Percentiles rank a stretch among this genome's conserved stretches.
Evolutionary conservation across 495 filamentous ascomycete species (phyloP).

Genomic region (Evansstolkia leycettana): DNA sequence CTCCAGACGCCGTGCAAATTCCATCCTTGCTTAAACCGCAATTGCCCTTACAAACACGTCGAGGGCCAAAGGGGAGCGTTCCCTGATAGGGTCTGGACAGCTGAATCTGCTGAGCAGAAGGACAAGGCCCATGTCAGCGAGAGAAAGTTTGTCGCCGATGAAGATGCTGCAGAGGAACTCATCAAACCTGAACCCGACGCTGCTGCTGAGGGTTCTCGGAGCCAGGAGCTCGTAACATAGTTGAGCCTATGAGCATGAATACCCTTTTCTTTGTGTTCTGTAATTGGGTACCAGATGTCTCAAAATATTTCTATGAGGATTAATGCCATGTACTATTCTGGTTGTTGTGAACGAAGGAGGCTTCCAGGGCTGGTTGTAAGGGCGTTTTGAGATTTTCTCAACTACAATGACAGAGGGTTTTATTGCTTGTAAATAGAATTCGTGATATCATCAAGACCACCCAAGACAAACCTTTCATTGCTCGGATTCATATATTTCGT

Average conservation of each 20-base stretch:
- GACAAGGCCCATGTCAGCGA: slow-evolving; percentile 66
- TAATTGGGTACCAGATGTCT: background rate
- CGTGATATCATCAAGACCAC: background rate
- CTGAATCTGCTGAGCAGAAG: slow-evolving; percentile 36
- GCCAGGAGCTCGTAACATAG: slow-evolving; percentile 28
- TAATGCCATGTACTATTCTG: slow-evolving; percentile 23
- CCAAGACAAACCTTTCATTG: too few species aligned
- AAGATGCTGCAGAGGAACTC: slow-evolving; percentile 56
- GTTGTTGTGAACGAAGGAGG: slow-evolving; percentile 10
- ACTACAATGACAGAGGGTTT: background rate
- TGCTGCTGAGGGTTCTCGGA: slow-evolving; percentile 16
- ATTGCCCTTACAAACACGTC: slow-evolving; percentile 79
- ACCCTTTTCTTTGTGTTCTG: background rate
- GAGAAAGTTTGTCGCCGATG: slow-evolving; percentile 77
- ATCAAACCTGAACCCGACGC: slow-evolving; percentile 65
- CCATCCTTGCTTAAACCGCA: slow-evolving; percentile 76
- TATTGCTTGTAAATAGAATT: slow-evolving; percentile 18
- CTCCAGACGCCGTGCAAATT: slow-evolving; percentile 73
- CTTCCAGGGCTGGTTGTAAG: slow-evolving; percentile 16
- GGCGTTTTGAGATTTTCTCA: slow-evolving; percentile 20
- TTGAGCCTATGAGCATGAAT: slow-evolving; percentile 6
- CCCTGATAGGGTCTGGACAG: slow-evolving; percentile 84
- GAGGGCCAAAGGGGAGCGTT: slow-evolving; percentile 77
- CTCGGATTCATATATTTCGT: too few species aligned
- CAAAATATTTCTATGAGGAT: slow-evolving; percentile 1